Evolutionary conservation across 352 stramenopile genomes (phyloP).

Genomic region (Aphanomyces cochlioides): DNA sequence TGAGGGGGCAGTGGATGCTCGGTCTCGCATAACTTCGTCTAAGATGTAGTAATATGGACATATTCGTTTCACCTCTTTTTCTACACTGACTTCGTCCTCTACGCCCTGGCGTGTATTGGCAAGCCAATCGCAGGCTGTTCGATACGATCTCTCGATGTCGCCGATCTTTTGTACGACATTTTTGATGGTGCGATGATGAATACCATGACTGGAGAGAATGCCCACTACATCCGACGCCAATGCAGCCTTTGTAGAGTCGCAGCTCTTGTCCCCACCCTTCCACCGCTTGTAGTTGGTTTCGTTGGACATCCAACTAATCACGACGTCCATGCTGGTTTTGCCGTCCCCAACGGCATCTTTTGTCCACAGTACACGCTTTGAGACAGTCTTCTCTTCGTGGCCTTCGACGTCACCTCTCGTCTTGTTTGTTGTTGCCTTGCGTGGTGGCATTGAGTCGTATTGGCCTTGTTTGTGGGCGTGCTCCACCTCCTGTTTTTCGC

Average conservation of each 20-base stretch:
- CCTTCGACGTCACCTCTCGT: no score
- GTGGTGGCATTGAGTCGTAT: no score
- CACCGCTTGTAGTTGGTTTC: constrained; percentile 4
- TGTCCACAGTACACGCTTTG: not conserved
- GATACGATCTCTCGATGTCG: constrained; percentile 7
- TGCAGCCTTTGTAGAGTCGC: not conserved
- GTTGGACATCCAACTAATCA: not conserved
- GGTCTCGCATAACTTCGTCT: constrained; percentile 29
- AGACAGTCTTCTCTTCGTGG: not conserved
- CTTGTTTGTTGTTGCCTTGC: no score
- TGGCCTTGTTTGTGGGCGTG: no score
- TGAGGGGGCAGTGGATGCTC: constrained; percentile 11
- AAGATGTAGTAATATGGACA: constrained; percentile 32
- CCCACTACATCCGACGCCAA: not conserved
- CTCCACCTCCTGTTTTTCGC: no score
- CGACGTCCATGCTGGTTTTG: not conserved
- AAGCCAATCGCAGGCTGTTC: constrained; percentile 4
- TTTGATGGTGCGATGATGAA: constrained; percentile 7
- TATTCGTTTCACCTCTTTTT: not conserved
- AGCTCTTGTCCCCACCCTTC: constrained; percentile 3
- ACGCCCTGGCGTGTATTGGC: not conserved
- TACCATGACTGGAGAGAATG: not conserved
- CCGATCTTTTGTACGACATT: not conserved
- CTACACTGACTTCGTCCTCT: not conserved
- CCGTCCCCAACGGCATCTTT: not conserved